Base-by-base conservation (phyloP, 225 moss, liverwort and hornwort genomes). In the Takakia lepidozioides region DNA sequence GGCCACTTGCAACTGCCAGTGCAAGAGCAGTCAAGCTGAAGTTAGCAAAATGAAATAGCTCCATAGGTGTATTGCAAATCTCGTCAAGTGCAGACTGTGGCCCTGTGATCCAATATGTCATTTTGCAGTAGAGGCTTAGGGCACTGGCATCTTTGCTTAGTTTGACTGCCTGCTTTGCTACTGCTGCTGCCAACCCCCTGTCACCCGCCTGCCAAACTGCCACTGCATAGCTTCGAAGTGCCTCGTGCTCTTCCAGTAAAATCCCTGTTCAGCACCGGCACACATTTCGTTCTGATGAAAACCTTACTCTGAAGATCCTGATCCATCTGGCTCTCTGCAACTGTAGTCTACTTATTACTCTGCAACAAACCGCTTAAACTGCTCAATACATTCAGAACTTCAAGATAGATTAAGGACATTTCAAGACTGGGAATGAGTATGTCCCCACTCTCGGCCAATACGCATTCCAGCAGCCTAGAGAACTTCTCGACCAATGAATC, bases 211-310 rank as follows among this genome's bases (percentile, higher is more conserved):
- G 59, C 98, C 91, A 98, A 36, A 91, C 80, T 52, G 87, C 85
- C 45, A 75, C 85, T 28, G 83, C 85, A 72, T 88, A 98, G 44
- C 98, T 81, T 63, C 85, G 78, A 43, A 91, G 54, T 52, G 75
- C 98, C 60, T 73, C 85, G 44, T 73, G 78, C 63, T 98, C 85
- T 53, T 70, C 70, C 35, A 80, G 30, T 27, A 98, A 63, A 39
- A 60, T 37, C 25, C 91, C 91, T 95, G 57, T 42, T n/a, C n/a
- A n/a, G n/a, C n/a, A n/a, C n/a, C n/a, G n/a, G n/a, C n/a, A n/a
- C n/a, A n/a, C n/a, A n/a, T n/a, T n/a, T n/a, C n/a, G n/a, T n/a
- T n/a, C n/a, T n/a, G n/a, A n/a, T n/a, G n/a, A n/a, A n/a, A n/a
- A n/a, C n/a, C n/a, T n/a, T n/a, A n/a, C n/a, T n/a, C n/a, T n/a